Evolutionary conservation across 1,284 basidiomycete genomes (phyloP).

Genomic region (Cryptococcus neoformans): DNA sequence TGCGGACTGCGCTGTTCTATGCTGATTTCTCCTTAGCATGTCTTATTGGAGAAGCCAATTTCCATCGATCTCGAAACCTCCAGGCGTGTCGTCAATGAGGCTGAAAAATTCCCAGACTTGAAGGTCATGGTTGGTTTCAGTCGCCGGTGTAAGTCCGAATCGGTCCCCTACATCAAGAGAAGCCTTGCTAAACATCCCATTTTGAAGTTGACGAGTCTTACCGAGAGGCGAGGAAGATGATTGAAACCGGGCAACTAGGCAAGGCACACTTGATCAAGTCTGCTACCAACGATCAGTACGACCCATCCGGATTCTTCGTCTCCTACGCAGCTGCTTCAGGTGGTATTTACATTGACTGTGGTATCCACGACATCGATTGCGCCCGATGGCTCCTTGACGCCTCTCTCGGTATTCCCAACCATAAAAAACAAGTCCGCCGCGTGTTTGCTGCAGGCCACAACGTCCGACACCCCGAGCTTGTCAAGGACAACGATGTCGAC

Average conservation of each 20-base stretch:
- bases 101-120: constrained; percentile 19
- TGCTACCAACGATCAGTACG: constrained; percentile 31
- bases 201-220: constrained; percentile 32
- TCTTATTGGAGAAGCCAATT: constrained; percentile 9
- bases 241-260: constrained; percentile 23
- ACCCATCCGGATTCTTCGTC: constrained; percentile 10
- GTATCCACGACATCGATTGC: constrained; percentile 39
- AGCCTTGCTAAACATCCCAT: background rate
- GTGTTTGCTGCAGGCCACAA: constrained; percentile 28
- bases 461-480: constrained; percentile 29
- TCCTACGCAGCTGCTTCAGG: constrained; percentile 5
- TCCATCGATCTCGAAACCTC: constrained; percentile 12
- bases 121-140: constrained; percentile 37
- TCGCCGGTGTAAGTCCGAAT: constrained; percentile 28
- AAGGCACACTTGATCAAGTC: constrained; percentile 25
- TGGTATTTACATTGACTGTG: constrained; percentile 37
- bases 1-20: background rate
- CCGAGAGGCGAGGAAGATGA: constrained; percentile 15
- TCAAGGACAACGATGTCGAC: constrained; percentile 25
- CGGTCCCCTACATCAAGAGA: background rate
- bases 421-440: constrained; percentile 20
- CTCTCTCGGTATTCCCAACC: constrained; percentile 10
- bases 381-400: constrained; percentile 23
- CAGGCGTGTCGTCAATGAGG: constrained; percentile 22
- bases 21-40: constrained; percentile 19